Evolutionary conservation across 768 basidiomycete genomes (phyloP).

Genomic region (Suillus discolor): DNA sequence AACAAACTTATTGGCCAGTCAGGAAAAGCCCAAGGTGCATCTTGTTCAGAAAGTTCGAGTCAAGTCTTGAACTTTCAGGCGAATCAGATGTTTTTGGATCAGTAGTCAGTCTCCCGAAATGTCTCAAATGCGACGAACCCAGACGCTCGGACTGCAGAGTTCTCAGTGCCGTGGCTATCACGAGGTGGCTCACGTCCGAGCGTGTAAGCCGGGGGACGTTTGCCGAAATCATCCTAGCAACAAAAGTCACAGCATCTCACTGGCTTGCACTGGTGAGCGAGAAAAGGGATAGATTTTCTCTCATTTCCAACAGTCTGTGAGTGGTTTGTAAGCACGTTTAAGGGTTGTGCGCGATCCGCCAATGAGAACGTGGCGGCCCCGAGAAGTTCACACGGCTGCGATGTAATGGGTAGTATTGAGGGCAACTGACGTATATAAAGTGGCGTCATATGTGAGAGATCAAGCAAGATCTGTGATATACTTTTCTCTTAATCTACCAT

Average conservation of each 20-base stretch:
- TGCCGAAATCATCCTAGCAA: slow-evolving; percentile 7
- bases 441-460: slow-evolving; percentile 1
- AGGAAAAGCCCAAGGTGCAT: too few relatives aligned
- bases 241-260: slow-evolving; percentile 9
- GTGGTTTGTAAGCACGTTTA: slow-evolving; percentile 1
- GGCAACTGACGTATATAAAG: slow-evolving; percentile 17
- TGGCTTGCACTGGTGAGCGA: slow-evolving; percentile 2
- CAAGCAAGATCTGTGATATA: slow-evolving; percentile 8
- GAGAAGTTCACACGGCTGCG: slow-evolving; percentile 27
- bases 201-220: slow-evolving; percentile 18
- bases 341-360: slow-evolving; percentile 4
- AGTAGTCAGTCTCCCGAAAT: neutral
- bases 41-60: too few relatives aligned
- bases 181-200: slow-evolving; percentile 6
- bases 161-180: slow-evolving; percentile 8
- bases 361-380: slow-evolving; percentile 4
- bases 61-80: too few relatives aligned
- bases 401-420: neutral
- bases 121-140: neutral
- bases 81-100: neutral
- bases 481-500: slow-evolving; percentile 5
- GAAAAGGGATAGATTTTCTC: slow-evolving; percentile 18
- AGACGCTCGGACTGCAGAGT: neutral
- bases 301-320: slow-evolving; percentile 20
- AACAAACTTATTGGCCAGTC: too few relatives aligned